phyloP scores from a whole-genome alignment of 108 stramenopile genomes.

The Nitzschia sp. region DNA sequence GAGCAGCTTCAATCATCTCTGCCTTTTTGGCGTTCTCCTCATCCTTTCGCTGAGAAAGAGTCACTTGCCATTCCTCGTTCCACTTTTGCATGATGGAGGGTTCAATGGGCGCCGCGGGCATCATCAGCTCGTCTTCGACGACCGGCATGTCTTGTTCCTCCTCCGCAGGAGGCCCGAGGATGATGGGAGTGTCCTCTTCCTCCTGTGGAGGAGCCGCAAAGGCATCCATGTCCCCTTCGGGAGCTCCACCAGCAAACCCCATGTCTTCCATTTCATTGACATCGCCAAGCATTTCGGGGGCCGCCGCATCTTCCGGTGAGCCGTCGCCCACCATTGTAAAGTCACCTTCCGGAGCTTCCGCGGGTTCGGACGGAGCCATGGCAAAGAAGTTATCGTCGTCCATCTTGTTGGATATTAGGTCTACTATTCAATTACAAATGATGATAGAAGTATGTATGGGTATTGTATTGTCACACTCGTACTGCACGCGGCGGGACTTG shows the following conservation, averaged over 20 bases:
- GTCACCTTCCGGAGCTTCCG: conserved; percentile 25
- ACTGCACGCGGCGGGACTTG: too few species aligned
- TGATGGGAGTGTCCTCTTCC: conserved; percentile 26
- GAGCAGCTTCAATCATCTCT: conserved; percentile 61
- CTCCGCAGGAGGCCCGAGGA: conserved; percentile 27
- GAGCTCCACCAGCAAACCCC: conserved; percentile 10
- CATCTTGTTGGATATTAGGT: conserved; percentile 15
- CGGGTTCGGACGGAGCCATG: conserved; percentile 26
- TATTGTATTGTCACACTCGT: too few species aligned
- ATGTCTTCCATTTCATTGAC: conserved; percentile 18
- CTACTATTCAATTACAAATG: too few species aligned
- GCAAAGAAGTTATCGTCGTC: conserved; percentile 39
- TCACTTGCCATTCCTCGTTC: conserved; percentile 85
- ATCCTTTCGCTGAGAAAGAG: conserved; percentile 72
- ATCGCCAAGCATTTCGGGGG: conserved; percentile 23
- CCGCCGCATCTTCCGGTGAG: conserved; percentile 8
- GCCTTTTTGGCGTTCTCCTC: conserved; percentile 81
- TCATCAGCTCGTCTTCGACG: conserved; percentile 16
- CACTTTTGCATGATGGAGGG: conserved; percentile 78
- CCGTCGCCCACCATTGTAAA: conserved; percentile 44
- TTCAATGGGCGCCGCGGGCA: conserved; percentile 3
- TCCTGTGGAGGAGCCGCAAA: conserved; percentile 36
- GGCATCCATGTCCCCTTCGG: conserved; percentile 24
- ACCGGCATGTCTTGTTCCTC: conserved; percentile 8
- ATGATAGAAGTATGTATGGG: too few species aligned